Conservation (phyloP, 345 rosid genomes). For the Turritis glabra region DNA sequence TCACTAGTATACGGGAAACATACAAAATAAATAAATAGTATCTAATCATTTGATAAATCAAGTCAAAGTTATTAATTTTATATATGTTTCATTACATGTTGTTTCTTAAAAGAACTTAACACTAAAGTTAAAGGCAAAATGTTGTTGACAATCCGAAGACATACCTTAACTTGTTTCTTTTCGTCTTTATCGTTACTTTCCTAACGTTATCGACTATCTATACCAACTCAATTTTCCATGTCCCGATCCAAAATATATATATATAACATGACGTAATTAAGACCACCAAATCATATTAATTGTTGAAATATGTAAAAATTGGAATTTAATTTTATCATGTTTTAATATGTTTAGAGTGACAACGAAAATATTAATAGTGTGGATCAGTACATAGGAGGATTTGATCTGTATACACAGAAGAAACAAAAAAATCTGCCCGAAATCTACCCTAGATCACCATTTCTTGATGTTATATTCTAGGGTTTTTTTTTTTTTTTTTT, state of each 20-base stretch:
- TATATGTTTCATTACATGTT: neutral
- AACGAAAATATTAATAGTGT: neutral
- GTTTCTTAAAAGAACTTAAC: neutral
- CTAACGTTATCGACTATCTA: slow-evolving; percentile 13
- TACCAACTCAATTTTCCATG: too few relatives aligned
- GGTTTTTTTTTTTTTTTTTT: neutral
- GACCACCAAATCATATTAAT: neutral
- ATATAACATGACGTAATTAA: too few relatives aligned
- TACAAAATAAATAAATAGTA: neutral
- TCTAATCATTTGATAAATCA: neutral
- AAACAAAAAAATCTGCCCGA: neutral
- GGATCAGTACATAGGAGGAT: neutral
- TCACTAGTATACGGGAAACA: neutral
- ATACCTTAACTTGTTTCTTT: slow-evolving; percentile 9
- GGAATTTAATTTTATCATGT: neutral
- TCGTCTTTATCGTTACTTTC: slow-evolving; percentile 13
- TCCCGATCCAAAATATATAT: too few relatives aligned
- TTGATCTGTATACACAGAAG: neutral
- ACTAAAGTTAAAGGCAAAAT: slow-evolving; percentile 7
- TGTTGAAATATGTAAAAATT: neutral
- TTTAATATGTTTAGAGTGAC: neutral
- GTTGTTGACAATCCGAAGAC: slow-evolving; percentile 23
- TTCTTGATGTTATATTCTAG: neutral
- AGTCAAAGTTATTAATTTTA: neutral
- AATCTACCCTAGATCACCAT: neutral